Conservation (phyloP, 2,329 filamentous ascomycete species). For the Cytospora paraplurivora region DNA sequence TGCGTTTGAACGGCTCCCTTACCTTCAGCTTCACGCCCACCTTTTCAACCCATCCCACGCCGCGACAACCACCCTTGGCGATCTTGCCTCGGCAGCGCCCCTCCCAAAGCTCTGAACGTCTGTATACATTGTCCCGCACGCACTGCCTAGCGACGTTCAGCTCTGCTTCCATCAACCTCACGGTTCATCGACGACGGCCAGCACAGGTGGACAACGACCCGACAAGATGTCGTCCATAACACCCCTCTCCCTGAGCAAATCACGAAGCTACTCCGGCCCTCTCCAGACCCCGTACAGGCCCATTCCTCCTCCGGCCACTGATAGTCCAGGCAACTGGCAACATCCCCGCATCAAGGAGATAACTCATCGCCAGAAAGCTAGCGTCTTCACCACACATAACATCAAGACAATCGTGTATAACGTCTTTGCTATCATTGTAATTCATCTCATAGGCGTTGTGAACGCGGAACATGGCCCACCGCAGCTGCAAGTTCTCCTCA, state of each 20-base stretch:
- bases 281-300: conserved; percentile 34
- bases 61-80: conserved; percentile 15
- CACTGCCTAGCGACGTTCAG: not conserved
- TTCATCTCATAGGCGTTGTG: conserved; percentile 42
- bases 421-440: conserved; percentile 45
- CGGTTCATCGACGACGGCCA: not conserved
- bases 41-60: not conserved
- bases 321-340: conserved; percentile 80
- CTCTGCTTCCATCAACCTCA: conserved; percentile 1
- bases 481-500: conserved; percentile 42
- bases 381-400: conserved; percentile 78
- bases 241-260: conserved; percentile 29
- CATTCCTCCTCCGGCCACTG: conserved; percentile 38
- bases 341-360: conserved; percentile 91
- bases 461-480: conserved; percentile 40
- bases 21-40: conserved; percentile 2
- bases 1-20: conserved; percentile 7
- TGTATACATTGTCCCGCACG: not conserved
- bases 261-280: conserved; percentile 22
- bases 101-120: not conserved
- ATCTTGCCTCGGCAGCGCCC: conserved; percentile 19
- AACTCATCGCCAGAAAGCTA: conserved; percentile 73
- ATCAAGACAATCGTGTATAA: conserved; percentile 72
- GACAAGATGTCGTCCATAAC: conserved; percentile 38
- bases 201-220: not conserved